These are phyloP conservation scores for Russula abietina DNA, from an alignment of 768 basidiomycete species.

Conservation along the genomic window DNA sequence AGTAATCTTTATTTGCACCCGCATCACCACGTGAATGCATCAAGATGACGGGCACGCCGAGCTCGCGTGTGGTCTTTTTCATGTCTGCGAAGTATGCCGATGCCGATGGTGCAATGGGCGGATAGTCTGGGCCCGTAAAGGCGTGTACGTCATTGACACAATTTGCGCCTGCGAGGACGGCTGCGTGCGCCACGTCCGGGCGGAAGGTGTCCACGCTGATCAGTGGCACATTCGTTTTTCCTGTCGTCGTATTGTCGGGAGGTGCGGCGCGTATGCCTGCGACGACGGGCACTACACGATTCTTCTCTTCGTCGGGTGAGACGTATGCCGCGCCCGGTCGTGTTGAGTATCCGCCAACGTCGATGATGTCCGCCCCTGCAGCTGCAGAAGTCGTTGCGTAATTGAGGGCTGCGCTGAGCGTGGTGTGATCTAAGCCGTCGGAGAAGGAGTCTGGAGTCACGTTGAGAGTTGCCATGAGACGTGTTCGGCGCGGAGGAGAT, in stretches of 20 bases:
- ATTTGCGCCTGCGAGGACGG: conserved; percentile 77
- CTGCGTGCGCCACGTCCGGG: conserved; percentile 66
- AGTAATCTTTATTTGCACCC: conserved; percentile 63
- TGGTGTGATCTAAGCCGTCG: conserved; percentile 63
- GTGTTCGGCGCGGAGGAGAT: conserved; percentile 39
- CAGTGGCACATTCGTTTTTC: conserved; percentile 37
- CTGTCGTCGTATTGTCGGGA: background rate
- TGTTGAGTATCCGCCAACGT: conserved; percentile 93
- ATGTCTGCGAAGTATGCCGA: conserved; percentile 47
- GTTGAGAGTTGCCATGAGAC: conserved; percentile 90
- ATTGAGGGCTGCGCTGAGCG: conserved; percentile 45
- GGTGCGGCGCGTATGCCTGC: conserved; percentile 43
- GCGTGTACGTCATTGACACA: conserved; percentile 92
- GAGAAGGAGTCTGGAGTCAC: conserved; percentile 96
- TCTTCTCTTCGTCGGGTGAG: conserved; percentile 59
- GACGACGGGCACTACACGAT: conserved; percentile 69
- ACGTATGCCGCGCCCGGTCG: conserved; percentile 73
- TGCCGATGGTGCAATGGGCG: conserved; percentile 33
- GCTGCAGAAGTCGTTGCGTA: conserved; percentile 46
- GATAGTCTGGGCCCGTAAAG: conserved; percentile 57
- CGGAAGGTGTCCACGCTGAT: conserved; percentile 90
- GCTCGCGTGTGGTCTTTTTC: conserved; percentile 56
- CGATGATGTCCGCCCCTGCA: conserved; percentile 70
- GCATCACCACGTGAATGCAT: conserved; percentile 95
- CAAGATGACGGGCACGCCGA: conserved; percentile 74